Evolutionary conservation across 1,284 basidiomycete genomes (phyloP).

Genomic region (Baeospora myosura): DNA sequence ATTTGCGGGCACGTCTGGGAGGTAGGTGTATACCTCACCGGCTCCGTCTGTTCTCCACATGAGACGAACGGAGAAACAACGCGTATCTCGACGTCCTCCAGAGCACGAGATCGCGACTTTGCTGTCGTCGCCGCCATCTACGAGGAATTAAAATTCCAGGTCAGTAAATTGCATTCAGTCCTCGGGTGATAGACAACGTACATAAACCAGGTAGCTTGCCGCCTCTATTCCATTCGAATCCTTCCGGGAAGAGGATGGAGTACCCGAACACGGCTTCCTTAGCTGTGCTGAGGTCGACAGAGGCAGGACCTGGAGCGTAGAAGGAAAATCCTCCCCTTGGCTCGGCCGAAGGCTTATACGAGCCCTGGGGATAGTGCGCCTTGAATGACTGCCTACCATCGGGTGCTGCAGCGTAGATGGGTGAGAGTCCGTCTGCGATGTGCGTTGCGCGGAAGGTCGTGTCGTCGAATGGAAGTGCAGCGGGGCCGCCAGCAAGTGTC

Average conservation of each 20-base stretch:
- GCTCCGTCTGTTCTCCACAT: slow-evolving; percentile 47
- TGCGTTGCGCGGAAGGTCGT: slow-evolving; percentile 35
- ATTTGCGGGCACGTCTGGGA: neutral
- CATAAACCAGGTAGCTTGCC: slow-evolving; percentile 52
- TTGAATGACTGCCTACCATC: slow-evolving; percentile 39
- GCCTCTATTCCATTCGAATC: slow-evolving; percentile 43
- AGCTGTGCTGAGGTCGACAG: slow-evolving; percentile 40
- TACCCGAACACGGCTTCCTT: slow-evolving; percentile 53
- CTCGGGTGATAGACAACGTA: slow-evolving; percentile 22
- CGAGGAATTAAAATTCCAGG: slow-evolving; percentile 4
- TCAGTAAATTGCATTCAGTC: slow-evolving; percentile 4
- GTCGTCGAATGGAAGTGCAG: slow-evolving; percentile 34
- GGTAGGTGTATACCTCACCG: slow-evolving; percentile 51
- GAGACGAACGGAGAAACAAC: slow-evolving; percentile 49
- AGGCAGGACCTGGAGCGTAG: slow-evolving; percentile 40
- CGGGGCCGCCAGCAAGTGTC: slow-evolving; percentile 28
- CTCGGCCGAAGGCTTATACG: slow-evolving; percentile 40
- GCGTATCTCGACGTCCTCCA: slow-evolving; percentile 38
- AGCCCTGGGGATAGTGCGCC: slow-evolving; percentile 49
- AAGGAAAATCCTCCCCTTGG: slow-evolving; percentile 56
- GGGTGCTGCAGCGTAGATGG: slow-evolving; percentile 35
- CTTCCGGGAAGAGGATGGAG: slow-evolving; percentile 49
- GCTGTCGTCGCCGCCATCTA: slow-evolving; percentile 45
- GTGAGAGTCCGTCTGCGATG: slow-evolving; percentile 28
- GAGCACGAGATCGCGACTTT: slow-evolving; percentile 38